These are phyloP conservation scores for Begonia masoniana DNA, from an alignment of 306 rosid species.

Conservation along the genomic window DNA sequence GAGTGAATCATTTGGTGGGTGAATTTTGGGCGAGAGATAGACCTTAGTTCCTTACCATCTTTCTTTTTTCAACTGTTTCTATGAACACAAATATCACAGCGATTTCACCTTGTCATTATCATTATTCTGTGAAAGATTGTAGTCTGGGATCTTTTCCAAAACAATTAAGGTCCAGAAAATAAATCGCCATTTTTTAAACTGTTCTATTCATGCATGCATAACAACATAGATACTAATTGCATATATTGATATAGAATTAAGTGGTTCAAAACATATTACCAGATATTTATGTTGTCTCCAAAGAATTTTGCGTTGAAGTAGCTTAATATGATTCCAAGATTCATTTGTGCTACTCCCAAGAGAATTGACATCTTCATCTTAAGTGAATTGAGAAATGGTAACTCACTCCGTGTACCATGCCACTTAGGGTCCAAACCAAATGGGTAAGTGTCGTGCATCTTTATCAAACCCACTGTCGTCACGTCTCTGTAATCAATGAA, in stretches of 20 bases:
- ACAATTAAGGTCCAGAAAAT: too few species aligned
- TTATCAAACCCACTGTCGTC: slow-evolving; percentile 23
- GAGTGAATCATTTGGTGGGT: too few species aligned
- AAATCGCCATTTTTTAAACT: too few species aligned
- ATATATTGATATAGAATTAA: background rate
- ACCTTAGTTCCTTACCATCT: too few species aligned
- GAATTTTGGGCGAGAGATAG: too few species aligned
- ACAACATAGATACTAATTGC: background rate
- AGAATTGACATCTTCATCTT: slow-evolving; percentile 37
- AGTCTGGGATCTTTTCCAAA: too few species aligned
- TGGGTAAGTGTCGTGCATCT: slow-evolving; percentile 23
- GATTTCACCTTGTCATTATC: too few species aligned
- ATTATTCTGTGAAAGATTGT: too few species aligned
- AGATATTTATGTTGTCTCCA: slow-evolving; percentile 36
- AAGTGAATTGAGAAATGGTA: slow-evolving; percentile 28
- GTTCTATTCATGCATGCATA: background rate
- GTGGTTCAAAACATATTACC: slow-evolving; percentile 24
- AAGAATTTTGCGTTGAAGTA: slow-evolving; percentile 35
- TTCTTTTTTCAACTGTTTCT: too few species aligned
- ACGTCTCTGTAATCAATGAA: slow-evolving; percentile 38
- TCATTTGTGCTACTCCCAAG: slow-evolving; percentile 31
- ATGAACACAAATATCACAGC: too few species aligned
- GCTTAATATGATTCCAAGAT: slow-evolving; percentile 23
- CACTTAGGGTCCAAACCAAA: slow-evolving; percentile 29
- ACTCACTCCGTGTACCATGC: slow-evolving; percentile 28